Conservation (phyloP, 495 filamentous ascomycete species). For the Neurospora sp. region DNA sequence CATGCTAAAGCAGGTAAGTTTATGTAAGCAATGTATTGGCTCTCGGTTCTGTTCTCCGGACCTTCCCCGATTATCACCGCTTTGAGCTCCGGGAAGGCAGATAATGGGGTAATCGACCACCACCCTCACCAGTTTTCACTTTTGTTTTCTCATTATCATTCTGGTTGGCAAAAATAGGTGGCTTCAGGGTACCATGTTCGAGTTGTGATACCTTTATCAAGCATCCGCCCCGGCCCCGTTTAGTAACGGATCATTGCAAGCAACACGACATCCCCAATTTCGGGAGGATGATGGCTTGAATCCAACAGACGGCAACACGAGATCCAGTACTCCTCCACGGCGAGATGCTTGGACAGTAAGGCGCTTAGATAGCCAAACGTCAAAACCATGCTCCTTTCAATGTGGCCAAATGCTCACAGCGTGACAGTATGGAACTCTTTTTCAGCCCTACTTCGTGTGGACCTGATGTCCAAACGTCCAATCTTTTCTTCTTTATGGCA, state of each 20-base stretch:
- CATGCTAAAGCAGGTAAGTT: neutral
- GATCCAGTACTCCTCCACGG: neutral
- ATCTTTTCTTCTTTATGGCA: neutral
- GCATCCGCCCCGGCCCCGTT: neutral
- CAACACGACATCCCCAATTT: neutral
- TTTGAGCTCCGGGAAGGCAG: neutral
- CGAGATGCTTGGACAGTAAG: neutral
- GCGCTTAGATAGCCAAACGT: neutral
- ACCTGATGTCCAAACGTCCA: neutral
- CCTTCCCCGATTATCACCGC: neutral
- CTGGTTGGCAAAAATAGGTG: neutral
- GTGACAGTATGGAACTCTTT: neutral
- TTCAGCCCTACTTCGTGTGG: neutral
- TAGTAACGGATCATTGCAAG: neutral
- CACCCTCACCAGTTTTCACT: neutral
- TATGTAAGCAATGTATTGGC: neutral
- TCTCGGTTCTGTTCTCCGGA: neutral
- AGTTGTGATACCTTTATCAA: neutral
- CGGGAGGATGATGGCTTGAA: neutral
- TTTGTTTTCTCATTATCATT: neutral
- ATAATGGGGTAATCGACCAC: neutral
- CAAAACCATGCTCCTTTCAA: neutral
- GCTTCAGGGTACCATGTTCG: neutral
- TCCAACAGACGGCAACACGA: neutral
- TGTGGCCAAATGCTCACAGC: neutral